A percentile compares a stretch with the other conserved stretches of the same genome.
Evolutionary conservation across 768 basidiomycete genomes (phyloP).

Genomic region (Russula brevipes): DNA sequence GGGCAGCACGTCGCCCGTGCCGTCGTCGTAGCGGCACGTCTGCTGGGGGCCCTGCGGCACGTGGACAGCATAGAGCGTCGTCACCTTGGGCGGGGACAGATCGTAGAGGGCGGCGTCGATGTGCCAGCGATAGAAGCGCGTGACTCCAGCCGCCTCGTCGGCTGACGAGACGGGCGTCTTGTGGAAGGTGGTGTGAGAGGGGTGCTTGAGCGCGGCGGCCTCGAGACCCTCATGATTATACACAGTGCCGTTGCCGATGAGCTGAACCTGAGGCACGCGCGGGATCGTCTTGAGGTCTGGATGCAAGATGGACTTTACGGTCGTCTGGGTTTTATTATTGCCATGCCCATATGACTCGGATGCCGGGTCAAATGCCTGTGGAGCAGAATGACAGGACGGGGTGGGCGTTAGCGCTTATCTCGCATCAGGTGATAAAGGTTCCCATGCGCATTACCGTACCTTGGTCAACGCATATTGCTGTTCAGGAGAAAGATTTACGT

Average conservation of each 20-base stretch:
- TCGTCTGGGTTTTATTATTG: slow-evolving; percentile 75
- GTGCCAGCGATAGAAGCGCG: slow-evolving; percentile 86
- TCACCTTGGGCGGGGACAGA: slow-evolving; percentile 72
- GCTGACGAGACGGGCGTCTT: slow-evolving; percentile 63
- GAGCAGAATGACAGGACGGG: too few relatives aligned
- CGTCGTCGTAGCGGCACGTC: slow-evolving; percentile 73
- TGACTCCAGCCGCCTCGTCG: slow-evolving; percentile 65
- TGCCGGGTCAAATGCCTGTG: slow-evolving; percentile 69
- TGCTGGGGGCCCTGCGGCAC: slow-evolving; percentile 64
- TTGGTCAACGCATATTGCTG: slow-evolving; percentile 84
- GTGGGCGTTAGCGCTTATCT: slow-evolving; percentile 1
- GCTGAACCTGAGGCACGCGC: slow-evolving; percentile 78
- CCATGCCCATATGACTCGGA: slow-evolving; percentile 76
- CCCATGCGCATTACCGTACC: slow-evolving; percentile 36
- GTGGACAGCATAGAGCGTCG: slow-evolving; percentile 70
- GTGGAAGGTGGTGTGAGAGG: slow-evolving; percentile 79
- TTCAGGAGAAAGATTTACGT: slow-evolving; percentile 65
- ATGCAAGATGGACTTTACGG: slow-evolving; percentile 76
- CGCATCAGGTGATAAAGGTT: background rate
- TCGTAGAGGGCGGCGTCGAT: slow-evolving; percentile 83
- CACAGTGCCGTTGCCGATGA: slow-evolving; percentile 81
- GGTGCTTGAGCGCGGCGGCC: slow-evolving; percentile 71
- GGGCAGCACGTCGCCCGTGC: slow-evolving; percentile 69
- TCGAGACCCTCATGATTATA: slow-evolving; percentile 74
- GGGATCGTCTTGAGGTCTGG: slow-evolving; percentile 88